Evolutionary conservation across 371 early-diverging fungal species (phyloP).

Genomic region (Rhizopus sp.): DNA sequence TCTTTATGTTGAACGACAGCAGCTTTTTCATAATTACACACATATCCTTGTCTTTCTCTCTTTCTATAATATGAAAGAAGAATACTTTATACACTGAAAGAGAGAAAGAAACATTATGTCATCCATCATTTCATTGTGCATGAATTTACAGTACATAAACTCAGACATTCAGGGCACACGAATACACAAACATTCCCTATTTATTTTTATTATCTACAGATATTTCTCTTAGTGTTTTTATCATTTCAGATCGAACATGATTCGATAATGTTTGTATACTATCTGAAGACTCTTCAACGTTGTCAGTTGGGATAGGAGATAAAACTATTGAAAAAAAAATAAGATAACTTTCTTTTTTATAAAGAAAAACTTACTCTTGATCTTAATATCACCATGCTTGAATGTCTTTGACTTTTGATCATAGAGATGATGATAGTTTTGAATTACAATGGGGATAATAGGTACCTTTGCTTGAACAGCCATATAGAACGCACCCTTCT

Average conservation of each 20-base stretch:
- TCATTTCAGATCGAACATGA: constrained; percentile 71
- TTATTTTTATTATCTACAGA: constrained; percentile 5
- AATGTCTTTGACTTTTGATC: constrained; percentile 61
- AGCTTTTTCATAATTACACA: too few relatives aligned
- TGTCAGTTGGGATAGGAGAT: constrained; percentile 73
- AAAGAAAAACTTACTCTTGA: constrained; percentile 59
- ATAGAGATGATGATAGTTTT: constrained; percentile 79
- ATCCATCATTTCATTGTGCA: too few relatives aligned
- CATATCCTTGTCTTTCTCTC: too few relatives aligned
- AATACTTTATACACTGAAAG: too few relatives aligned
- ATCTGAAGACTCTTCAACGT: constrained; percentile 62
- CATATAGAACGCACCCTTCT: constrained; percentile 92
- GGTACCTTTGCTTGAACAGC: constrained; percentile 87
- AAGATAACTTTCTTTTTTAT: neutral
- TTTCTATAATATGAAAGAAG: too few relatives aligned
- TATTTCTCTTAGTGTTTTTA: constrained; percentile 67
- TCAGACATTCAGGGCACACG: too few relatives aligned
- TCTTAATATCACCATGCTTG: constrained; percentile 68
- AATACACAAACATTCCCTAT: too few relatives aligned
- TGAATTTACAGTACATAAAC: too few relatives aligned
- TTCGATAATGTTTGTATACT: constrained; percentile 70
- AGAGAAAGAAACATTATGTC: too few relatives aligned
- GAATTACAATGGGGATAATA: constrained; percentile 85
- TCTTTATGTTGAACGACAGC: too few relatives aligned
- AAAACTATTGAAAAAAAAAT: constrained; percentile 52